Conservation (phyloP, 2,329 filamentous ascomycete genomes). For the Colletotrichum acutatum region DNA sequence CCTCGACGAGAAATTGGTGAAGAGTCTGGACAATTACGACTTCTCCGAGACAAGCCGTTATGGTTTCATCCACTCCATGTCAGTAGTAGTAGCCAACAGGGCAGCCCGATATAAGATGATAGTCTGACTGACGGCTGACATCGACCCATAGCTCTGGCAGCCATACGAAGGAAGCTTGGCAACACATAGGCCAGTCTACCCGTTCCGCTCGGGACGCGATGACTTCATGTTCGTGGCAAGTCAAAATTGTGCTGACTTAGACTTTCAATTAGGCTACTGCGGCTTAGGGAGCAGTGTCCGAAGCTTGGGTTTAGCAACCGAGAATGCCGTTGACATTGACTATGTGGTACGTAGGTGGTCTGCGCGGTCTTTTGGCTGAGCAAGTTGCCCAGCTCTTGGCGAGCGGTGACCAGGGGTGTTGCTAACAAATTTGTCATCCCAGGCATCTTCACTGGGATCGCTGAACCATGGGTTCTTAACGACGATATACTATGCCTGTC, state of each 20-base stretch:
- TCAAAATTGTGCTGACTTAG: slow-evolving; percentile 13
- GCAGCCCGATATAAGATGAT: slow-evolving; percentile 8
- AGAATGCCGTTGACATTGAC: slow-evolving; percentile 73
- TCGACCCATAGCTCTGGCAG: slow-evolving; percentile 61
- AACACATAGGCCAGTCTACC: slow-evolving; percentile 50
- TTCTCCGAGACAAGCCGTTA: slow-evolving; percentile 78
- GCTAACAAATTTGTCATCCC: slow-evolving; percentile 31
- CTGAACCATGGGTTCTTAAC: slow-evolving; percentile 75
- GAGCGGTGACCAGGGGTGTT: slow-evolving; percentile 32
- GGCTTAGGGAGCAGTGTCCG: slow-evolving; percentile 77
- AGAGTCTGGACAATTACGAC: slow-evolving; percentile 82
- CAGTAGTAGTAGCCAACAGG: slow-evolving; percentile 43
- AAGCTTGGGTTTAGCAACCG: slow-evolving; percentile 69
- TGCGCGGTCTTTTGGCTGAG: slow-evolving; percentile 18
- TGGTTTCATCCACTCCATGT: slow-evolving; percentile 89
- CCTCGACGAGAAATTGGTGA: slow-evolving; percentile 71
- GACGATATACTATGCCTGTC: slow-evolving; percentile 64
- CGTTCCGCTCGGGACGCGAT: slow-evolving; percentile 15
- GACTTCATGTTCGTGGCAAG: slow-evolving; percentile 17
- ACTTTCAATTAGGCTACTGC: slow-evolving; percentile 69
- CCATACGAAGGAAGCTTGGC: slow-evolving; percentile 59
- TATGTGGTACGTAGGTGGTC: slow-evolving; percentile 67
- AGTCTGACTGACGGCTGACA: slow-evolving; percentile 38
- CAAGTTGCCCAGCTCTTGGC: slow-evolving; percentile 15
- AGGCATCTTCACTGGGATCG: slow-evolving; percentile 85